Base-by-base conservation (phyloP, 352 stramenopile species). In the Phytophthora fragariae region DNA sequence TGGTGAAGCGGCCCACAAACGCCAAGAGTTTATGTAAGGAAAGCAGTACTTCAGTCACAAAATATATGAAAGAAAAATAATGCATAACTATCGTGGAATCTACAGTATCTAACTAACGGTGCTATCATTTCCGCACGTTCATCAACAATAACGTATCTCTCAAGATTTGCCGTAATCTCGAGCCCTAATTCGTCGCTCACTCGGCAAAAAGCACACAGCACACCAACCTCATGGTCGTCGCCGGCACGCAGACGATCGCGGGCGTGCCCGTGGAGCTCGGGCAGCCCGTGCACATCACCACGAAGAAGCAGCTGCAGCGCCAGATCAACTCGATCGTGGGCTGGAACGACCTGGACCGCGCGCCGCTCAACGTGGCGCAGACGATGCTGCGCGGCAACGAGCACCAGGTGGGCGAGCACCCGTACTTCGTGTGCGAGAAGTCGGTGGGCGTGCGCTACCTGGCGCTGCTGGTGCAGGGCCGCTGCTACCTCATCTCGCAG, bases 371-470 rank as follows among this genome's bases (percentile, higher is more conserved):
- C 61, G 83, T 92, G 24, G 82, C 80, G 24, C 83, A 92, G 68
- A 76, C 88, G 17, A 90, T 96, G 64, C 75, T 92, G 57, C 82
- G 89, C 19, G 75, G 78, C 58, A 95, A 92, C 63, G 84, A 93
- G 65, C 82, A 88, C 62, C 88, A 92, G 57, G 79, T 96, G 57
- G 72, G 81, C 57, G 89, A 96, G 35, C 86, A 95, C 66, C 84
- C 86, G 68, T 96, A 96, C 68, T 93, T 96, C 73, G 89, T 96
- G 60, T 93, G 89, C 62, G 89, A 94, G 58, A 82, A 86, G 53
- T 93, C 86, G 1, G 88, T 94, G 10, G 89, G 89, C 58, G 81
- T 95, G 49, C 86, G 86, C 39, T 95, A 92, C 60, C 72, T 96
- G 15, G 86, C 83, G 46, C 74, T 96, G 68, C 80, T 96, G 31